Base-by-base conservation (phyloP, 345 rosid genomes). In the Populus nigra region DNA sequence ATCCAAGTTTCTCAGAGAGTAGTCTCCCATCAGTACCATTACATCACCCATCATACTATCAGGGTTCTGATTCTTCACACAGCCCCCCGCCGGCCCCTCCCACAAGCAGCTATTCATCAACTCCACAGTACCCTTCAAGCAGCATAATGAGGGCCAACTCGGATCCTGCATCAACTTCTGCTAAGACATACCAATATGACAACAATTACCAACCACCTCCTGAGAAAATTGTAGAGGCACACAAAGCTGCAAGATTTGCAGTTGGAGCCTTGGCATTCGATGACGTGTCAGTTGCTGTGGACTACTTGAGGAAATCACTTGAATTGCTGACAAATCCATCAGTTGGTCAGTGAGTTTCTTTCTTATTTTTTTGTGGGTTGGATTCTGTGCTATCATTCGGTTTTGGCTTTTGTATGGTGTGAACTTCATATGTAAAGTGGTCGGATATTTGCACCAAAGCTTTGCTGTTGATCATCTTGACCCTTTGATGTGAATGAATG, bases 241-340 rank as follows among this genome's bases (percentile, higher is more conserved):
- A 88, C 80, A 96, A 96, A 83, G 97, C 99, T 79, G 99, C 99
- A 3, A 88, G 96, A 85, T 93, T 96, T 79, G 99, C 99, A 0
- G 99, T 96, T 73, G 96, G 97, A 72, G 97, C 99, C 65, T 82
- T 96, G 83, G 99, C 98, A 65, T 96, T 96, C 49, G 99, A 96
- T 82, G 99, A 96, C 41, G 89, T 96, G 72, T 85, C 93, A 8
- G 80, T 92, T 75, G 99, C 98, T 13, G 96, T 95, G 29, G 99
- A 93, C 71, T 82, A 77, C 88, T 84, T 95, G 45, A 87, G 25
- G 84, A 92, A 95, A 75, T 88, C 99, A 27, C 98, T 95, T 22
- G 99, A 95, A 79, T 80, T 92, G 88, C 92, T 91, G 74, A 91
- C 95, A 18, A 89, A 88, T 59, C 93, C 93, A 55, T 85, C 93